Percentiles rank a stretch among this genome's conserved stretches.
Conservation (phyloP, 2,329 filamentous ascomycete species). For the Verticillium isaacii region DNA sequence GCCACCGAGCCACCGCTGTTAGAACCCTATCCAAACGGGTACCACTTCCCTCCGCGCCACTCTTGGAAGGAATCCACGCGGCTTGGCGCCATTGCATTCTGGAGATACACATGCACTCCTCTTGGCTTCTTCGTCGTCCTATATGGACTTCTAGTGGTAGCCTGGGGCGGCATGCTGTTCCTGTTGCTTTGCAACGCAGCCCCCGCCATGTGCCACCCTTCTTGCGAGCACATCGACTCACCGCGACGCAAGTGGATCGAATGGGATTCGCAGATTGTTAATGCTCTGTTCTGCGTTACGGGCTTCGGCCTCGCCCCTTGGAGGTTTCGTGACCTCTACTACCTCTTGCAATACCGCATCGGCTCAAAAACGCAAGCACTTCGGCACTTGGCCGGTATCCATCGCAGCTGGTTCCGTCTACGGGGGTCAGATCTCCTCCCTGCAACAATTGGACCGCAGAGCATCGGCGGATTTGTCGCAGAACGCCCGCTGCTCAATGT, state of each 20-base stretch:
- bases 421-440: conserved; percentile 59
- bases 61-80: conserved; percentile 53
- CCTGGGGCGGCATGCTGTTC: conserved; percentile 90
- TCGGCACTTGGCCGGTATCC: conserved; percentile 66
- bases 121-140: conserved; percentile 72
- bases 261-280: conserved; percentile 77
- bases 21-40: conserved; percentile 46
- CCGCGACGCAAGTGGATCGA: conserved; percentile 83
- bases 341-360: conserved; percentile 61
- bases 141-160: conserved; percentile 78
- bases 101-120: conserved; percentile 70
- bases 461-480: conserved; percentile 35
- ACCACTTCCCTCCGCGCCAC: conserved; percentile 60
- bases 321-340: conserved; percentile 78
- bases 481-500: conserved; percentile 40
- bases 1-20: conserved; percentile 7
- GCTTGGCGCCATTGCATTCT: conserved; percentile 57
- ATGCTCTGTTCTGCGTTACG: conserved; percentile 80
- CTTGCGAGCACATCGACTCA: conserved; percentile 68
- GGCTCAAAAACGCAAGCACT: conserved; percentile 49
- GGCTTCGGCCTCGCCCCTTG: conserved; percentile 81
- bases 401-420: conserved; percentile 72
- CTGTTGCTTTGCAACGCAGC: conserved; percentile 72
- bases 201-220: conserved; percentile 66
- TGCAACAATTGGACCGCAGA: conserved; percentile 45